phyloP scores from a whole-genome alignment of 192 early-diverging fungal genomes.

The Entomortierella beljakovae region DNA sequence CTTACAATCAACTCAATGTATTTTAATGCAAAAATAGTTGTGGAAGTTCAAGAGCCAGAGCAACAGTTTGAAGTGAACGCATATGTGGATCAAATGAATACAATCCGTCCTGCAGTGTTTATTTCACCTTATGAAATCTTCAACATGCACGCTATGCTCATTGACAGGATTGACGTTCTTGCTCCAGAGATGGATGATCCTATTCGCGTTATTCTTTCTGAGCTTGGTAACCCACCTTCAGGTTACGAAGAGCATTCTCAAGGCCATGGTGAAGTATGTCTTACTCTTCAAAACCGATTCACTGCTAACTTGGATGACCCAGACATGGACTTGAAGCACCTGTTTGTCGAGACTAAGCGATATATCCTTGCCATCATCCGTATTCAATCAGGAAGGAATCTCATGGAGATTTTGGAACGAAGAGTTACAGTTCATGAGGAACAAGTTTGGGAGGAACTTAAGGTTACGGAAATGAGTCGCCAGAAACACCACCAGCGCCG shows the following conservation, averaged over 20 bases:
- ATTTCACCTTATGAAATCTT: constrained; percentile 94
- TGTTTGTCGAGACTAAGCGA: constrained; percentile 92
- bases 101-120: constrained; percentile 87
- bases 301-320: constrained; percentile 63
- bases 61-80: constrained; percentile 92
- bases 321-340: constrained; percentile 68
- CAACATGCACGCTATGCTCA: constrained; percentile 85
- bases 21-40: constrained; percentile 61
- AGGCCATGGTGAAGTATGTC: constrained; percentile 67
- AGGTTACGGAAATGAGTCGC: constrained; percentile 43
- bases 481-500: constrained; percentile 32
- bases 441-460: constrained; percentile 64
- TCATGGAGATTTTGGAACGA: constrained; percentile 87
- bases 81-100: constrained; percentile 82
- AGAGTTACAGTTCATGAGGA: constrained; percentile 83
- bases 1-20: no score
- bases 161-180: constrained; percentile 84
- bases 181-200: constrained; percentile 72
- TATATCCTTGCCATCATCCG: constrained; percentile 85
- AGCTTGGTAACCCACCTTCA: constrained; percentile 69
- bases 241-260: constrained; percentile 52
- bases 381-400: constrained; percentile 84
- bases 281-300: constrained; percentile 81
- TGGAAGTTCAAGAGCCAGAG: constrained; percentile 89
- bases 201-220: constrained; percentile 72